A percentile compares a stretch with the other conserved stretches of the same genome.
Evolutionary conservation across 2,329 filamentous ascomycete species (phyloP).

Genomic region (Geosmithia morbida): DNA sequence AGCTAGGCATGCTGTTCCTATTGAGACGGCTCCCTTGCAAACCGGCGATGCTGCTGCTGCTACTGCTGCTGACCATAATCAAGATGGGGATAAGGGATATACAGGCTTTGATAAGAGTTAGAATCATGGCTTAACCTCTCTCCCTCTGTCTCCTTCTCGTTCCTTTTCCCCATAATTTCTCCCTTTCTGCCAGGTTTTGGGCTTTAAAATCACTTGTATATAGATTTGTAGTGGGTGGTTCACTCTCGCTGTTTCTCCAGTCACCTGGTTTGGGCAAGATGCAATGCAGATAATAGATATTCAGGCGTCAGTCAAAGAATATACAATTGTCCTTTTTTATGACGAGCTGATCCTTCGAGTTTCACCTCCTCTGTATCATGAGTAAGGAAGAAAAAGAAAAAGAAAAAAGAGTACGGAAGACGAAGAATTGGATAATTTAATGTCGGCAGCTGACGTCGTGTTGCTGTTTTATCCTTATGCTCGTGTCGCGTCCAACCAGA

Average conservation of each 20-base stretch:
- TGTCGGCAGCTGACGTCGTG: background rate
- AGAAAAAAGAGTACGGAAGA: too few relatives aligned
- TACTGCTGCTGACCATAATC: conserved; percentile 3
- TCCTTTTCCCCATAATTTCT: background rate
- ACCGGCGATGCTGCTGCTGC: conserved; percentile 5
- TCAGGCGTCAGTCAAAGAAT: background rate
- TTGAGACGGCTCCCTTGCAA: conserved; percentile 37
- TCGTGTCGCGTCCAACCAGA: background rate
- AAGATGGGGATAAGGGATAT: conserved; percentile 2
- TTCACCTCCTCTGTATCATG: too few relatives aligned
- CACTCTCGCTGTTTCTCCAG: too few relatives aligned
- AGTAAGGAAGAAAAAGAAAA: too few relatives aligned
- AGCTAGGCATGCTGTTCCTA: conserved; percentile 24
- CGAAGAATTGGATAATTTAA: too few relatives aligned
- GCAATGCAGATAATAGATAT: background rate
- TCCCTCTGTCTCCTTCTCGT: too few relatives aligned
- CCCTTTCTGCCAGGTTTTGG: background rate
- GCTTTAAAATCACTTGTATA: background rate
- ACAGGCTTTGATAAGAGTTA: conserved; percentile 2
- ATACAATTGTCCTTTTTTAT: too few relatives aligned
- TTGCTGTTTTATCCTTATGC: background rate
- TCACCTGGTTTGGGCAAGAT: background rate
- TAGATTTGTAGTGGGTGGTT: background rate
- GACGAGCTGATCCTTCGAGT: too few relatives aligned
- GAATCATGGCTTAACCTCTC: background rate